A percentile compares a stretch with the other conserved stretches of the same genome.
Conservation (phyloP, 108 stramenopile species). For the Cyclotella choctawhatcheeana region DNA sequence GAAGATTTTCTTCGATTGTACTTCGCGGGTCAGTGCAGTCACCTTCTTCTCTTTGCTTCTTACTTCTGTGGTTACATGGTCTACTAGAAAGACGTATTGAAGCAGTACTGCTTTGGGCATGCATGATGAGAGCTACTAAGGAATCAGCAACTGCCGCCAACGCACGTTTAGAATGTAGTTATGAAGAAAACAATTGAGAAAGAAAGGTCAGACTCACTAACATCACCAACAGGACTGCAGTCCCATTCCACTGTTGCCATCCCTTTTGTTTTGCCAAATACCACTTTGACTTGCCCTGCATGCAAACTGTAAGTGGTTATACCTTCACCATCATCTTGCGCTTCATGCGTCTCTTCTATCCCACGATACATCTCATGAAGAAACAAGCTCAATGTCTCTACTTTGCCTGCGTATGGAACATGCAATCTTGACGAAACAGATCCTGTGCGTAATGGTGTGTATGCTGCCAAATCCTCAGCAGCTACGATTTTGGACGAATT, state of each 20-base stretch:
- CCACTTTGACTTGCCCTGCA: constrained; percentile 70
- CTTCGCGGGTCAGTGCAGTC: constrained; percentile 44
- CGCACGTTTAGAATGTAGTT: neutral
- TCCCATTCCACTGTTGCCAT: constrained; percentile 88
- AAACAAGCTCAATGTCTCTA: constrained; percentile 76
- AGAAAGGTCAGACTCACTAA: constrained; percentile 30
- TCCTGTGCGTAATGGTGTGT: constrained; percentile 89
- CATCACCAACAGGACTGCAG: constrained; percentile 90
- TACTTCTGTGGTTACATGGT: constrained; percentile 75
- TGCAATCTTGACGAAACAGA: constrained; percentile 85
- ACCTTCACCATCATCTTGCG: neutral
- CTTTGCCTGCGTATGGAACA: constrained; percentile 84
- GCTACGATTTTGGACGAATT: constrained; percentile 83
- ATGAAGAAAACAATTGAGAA: neutral
- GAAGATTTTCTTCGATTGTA: constrained; percentile 54
- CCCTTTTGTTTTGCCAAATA: constrained; percentile 63
- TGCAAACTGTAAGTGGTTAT: constrained; percentile 67
- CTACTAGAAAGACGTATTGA: constrained; percentile 86
- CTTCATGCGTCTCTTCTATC: constrained; percentile 54
- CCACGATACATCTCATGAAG: constrained; percentile 85
- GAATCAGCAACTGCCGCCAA: constrained; percentile 82
- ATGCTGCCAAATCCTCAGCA: constrained; percentile 85
- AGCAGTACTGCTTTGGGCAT: constrained; percentile 89
- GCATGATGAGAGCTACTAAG: constrained; percentile 88
- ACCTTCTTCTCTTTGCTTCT: constrained; percentile 45